Evolutionary conservation across 1,139 yeast species (phyloP), one percentile per base, ranked within the genome.

Genomic region (Pichia sp.): DNA sequence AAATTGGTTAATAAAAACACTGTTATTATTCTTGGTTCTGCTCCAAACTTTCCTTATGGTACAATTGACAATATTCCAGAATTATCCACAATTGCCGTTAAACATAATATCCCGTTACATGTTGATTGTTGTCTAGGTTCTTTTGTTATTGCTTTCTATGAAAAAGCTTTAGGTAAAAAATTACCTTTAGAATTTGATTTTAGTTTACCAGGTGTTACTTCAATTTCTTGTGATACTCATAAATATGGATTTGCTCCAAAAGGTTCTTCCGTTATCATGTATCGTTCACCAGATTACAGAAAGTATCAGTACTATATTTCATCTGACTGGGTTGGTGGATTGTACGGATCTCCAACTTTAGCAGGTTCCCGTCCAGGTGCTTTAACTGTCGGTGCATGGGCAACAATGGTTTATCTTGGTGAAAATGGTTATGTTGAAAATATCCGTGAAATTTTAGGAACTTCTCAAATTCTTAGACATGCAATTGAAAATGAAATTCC

Each of bases 301-400:
- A 76, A 75, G 51, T 74, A 83, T 55, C 98, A 91, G 63, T 91
- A 91, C 62, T 91, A 82, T 60, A 74, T 89, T 26, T 73, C 79
- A 43, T 69, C 88, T 2, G 86, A 80, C 47, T 91, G 98, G 98
- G 70, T 80, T 8, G 98, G 98, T 34, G 98, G 98, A 1, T 69
- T 91, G 56, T 91, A 91, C 57, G 98, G 96, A 0, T 87, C 96
- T 0, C 96, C 97, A 3, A 91, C 97, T 0, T 67, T 91, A 40
- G 97, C 97, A 0, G 98, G 98, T 1, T 86, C 96, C 9, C 76
- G 97, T 50, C 97, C 97, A 0, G 98, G 98, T 40, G 97, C 97
- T 0, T 68, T 91, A 38, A 85, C 88, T 73, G 97, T 84, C 14
- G 97, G 96, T 0, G 89, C 97, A 60, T 91, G 97, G 97, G 94